Conservation (phyloP, 2,329 filamentous ascomycete species). For the Phialophora expanda region DNA sequence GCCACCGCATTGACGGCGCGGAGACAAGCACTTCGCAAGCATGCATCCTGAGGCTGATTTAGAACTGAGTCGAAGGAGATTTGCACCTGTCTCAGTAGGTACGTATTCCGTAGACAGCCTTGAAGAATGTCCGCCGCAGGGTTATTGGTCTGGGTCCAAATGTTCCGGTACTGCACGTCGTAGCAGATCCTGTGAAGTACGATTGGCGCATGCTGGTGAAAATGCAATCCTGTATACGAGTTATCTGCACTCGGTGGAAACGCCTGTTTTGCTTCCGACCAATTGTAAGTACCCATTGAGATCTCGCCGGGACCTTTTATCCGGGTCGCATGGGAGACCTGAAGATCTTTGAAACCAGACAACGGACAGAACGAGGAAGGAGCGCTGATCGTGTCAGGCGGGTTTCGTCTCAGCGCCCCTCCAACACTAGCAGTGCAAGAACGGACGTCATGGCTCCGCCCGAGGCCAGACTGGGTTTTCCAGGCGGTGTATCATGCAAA, state of each 20-base stretch:
- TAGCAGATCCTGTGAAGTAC: neutral
- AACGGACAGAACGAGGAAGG: neutral
- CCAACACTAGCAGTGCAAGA: neutral
- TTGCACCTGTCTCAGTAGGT: neutral
- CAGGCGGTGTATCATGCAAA: neutral
- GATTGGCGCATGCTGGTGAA: neutral
- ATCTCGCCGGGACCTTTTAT: constrained; percentile 2
- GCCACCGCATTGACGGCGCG: neutral
- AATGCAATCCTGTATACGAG: neutral
- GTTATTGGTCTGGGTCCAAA: neutral
- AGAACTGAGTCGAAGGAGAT: neutral
- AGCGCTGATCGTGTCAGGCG: neutral
- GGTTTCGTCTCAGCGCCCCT: constrained; percentile 1
- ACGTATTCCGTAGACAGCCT: neutral
- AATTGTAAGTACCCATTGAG: neutral
- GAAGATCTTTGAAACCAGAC: neutral
- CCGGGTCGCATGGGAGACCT: neutral
- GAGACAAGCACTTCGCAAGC: neutral
- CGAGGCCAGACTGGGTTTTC: neutral
- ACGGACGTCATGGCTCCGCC: constrained; percentile 8
- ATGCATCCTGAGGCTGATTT: neutral
- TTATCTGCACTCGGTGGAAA: neutral
- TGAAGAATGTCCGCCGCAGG: neutral
- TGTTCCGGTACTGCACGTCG: neutral
- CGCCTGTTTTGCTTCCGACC: neutral